Percentiles rank a stretch among this genome's conserved stretches.
These are phyloP conservation scores for Globisporangium ultimum DNA, from an alignment of 352 stramenopile species.

Conservation along the genomic window DNA sequence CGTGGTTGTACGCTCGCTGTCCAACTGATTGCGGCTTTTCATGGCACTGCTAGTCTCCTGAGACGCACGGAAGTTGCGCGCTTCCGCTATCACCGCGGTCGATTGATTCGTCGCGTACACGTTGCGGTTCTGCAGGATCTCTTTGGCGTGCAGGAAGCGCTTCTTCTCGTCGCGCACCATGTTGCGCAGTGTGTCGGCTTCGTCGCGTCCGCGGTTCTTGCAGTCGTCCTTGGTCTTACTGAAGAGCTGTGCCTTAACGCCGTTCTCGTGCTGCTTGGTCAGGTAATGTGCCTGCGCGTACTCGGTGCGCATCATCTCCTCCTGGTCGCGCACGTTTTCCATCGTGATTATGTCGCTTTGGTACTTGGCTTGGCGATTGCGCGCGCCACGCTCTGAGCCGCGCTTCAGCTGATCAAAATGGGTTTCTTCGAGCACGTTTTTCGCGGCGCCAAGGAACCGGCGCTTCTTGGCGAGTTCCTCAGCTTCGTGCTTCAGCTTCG, in stretches of 20 bases:
- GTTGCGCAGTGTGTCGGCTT: conserved; percentile 54
- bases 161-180: conserved; percentile 65
- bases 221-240: conserved; percentile 36
- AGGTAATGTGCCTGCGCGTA: conserved; percentile 17
- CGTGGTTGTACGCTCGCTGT: not conserved
- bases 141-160: conserved; percentile 49
- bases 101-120: conserved; percentile 62
- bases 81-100: conserved; percentile 27
- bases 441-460: conserved; percentile 83
- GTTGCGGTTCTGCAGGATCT: conserved; percentile 60
- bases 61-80: conserved; percentile 13
- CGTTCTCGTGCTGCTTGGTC: conserved; percentile 26
- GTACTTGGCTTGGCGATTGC: conserved; percentile 42
- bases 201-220: conserved; percentile 33
- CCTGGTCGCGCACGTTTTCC: conserved; percentile 38
- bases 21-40: not conserved
- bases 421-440: conserved; percentile 79
- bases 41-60: not conserved
- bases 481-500: conserved; percentile 48
- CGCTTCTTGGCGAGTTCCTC: conserved; percentile 71
- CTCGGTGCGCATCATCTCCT: conserved; percentile 39
- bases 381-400: conserved; percentile 54
- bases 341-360: conserved; percentile 38
- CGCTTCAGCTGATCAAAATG: conserved; percentile 65
- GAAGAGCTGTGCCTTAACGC: conserved; percentile 19